Evolutionary conservation across 23 red algal genomes (phyloP).

Genomic region (Gracilaria domingensis): DNA sequence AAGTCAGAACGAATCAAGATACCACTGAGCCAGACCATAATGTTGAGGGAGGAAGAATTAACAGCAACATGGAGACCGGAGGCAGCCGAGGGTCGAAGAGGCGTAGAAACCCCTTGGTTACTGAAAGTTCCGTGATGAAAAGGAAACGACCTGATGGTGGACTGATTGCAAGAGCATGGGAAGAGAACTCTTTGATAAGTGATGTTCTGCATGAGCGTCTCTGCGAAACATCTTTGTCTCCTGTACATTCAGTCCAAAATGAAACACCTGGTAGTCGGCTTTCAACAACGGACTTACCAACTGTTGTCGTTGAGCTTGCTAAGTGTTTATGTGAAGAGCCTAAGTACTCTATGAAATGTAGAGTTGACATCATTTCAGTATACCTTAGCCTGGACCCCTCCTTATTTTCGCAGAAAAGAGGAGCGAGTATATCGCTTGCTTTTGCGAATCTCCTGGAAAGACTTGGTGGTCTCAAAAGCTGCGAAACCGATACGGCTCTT

Average conservation of each 20-base stretch:
- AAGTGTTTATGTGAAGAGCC: constrained; percentile 23
- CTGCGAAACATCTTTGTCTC: background rate
- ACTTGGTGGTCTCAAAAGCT: constrained; percentile 53
- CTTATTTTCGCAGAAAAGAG: constrained; percentile 53
- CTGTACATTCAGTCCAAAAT: background rate
- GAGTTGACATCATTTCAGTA: constrained; percentile 32
- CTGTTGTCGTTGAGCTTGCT: constrained; percentile 37
- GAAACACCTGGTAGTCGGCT: background rate
- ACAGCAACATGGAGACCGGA: background rate
- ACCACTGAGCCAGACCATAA: background rate
- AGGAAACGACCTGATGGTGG: background rate
- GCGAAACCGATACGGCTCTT: constrained; percentile 32
- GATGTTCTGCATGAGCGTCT: background rate
- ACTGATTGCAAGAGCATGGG: background rate
- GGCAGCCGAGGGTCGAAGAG: background rate
- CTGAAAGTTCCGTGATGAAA: background rate
- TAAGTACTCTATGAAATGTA: constrained; percentile 22
- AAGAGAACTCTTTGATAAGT: background rate
- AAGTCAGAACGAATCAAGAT: background rate
- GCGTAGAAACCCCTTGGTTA: background rate
- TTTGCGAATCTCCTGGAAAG: constrained; percentile 63
- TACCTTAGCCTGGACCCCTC: constrained; percentile 41
- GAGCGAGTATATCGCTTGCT: constrained; percentile 15
- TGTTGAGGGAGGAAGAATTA: too few species aligned
- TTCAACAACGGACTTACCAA: constrained; percentile 39